A percentile compares a stretch with the other conserved stretches of the same genome.
phyloP scores from a whole-genome alignment of 352 stramenopile genomes.

The Globisporangium canariense region DNA sequence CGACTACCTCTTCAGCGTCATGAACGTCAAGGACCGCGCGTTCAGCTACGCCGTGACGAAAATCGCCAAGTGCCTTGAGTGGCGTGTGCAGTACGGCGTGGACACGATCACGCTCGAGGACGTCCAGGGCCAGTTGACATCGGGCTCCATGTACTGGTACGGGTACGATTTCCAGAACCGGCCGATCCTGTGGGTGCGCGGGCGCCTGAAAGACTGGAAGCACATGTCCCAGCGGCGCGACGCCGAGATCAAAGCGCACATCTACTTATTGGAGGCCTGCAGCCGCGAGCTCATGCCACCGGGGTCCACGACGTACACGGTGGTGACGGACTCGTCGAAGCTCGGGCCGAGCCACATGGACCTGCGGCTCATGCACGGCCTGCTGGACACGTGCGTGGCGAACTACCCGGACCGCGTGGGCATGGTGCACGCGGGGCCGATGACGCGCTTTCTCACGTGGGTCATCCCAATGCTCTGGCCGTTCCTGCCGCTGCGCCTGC shows the following conservation, averaged over 20 bases:
- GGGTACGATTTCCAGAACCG: constrained; percentile 67
- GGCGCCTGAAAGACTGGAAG: constrained; percentile 54
- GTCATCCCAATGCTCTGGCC: constrained; percentile 53
- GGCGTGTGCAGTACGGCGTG: constrained; percentile 45
- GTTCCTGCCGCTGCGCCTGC: constrained; percentile 47
- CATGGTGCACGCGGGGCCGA: constrained; percentile 48
- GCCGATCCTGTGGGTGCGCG: constrained; percentile 64
- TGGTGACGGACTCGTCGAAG: constrained; percentile 54
- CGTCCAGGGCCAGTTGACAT: constrained; percentile 38
- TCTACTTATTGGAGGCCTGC: constrained; percentile 55
- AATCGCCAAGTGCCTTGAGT: constrained; percentile 49
- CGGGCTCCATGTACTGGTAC: constrained; percentile 69
- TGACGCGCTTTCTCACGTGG: constrained; percentile 56
- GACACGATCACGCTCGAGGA: constrained; percentile 33
- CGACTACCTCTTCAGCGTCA: constrained; percentile 57
- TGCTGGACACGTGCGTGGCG: constrained; percentile 59
- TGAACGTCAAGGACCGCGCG: constrained; percentile 55
- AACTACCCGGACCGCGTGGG: constrained; percentile 70
- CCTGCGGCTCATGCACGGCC: constrained; percentile 53
- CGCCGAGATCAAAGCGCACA: constrained; percentile 50
- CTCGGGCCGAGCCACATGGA: constrained; percentile 49
- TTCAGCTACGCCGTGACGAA: constrained; percentile 63
- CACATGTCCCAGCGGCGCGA: constrained; percentile 49
- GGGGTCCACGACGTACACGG: constrained; percentile 54
- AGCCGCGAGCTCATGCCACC: constrained; percentile 54